A percentile compares a stretch with the other conserved stretches of the same genome.
phyloP scores from a whole-genome alignment of 2,329 filamentous ascomycete species.

The Samsoniella hepiali region DNA sequence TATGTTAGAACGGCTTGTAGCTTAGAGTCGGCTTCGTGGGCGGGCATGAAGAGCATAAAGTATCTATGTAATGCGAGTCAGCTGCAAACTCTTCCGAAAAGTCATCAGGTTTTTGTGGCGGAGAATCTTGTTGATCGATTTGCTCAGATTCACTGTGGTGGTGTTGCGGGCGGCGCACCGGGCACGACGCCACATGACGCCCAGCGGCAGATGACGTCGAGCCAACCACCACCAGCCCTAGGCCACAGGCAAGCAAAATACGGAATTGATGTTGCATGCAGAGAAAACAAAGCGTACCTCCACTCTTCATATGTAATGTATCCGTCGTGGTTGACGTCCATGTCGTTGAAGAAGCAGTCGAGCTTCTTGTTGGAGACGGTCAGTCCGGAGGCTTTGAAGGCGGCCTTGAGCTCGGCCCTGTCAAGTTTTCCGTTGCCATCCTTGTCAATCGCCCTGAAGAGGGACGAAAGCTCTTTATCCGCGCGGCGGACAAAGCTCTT shows the following conservation, averaged over 20 bases:
- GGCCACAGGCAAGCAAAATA: background rate
- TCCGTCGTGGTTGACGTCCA: conserved; percentile 87
- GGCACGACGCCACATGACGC: conserved; percentile 26
- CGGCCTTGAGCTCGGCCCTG: conserved; percentile 74
- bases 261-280: background rate
- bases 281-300: conserved; percentile 63
- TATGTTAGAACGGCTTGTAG: conserved; percentile 84
- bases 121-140: background rate
- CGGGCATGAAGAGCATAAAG: conserved; percentile 86
- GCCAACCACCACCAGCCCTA: conserved; percentile 3
- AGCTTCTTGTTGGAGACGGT: conserved; percentile 74
- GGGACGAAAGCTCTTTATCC: conserved; percentile 73
- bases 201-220: conserved; percentile 25
- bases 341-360: conserved; percentile 80
- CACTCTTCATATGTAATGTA: conserved; percentile 90
- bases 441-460: conserved; percentile 85
- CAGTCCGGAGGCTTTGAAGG: conserved; percentile 76
- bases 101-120: background rate
- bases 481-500: conserved; percentile 81
- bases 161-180: conserved; percentile 7
- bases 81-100: background rate
- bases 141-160: background rate
- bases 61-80: conserved; percentile 53
- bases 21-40: conserved; percentile 60
- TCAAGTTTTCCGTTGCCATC: conserved; percentile 84